Evolutionary conservation across 1,284 basidiomycete genomes (phyloP), one percentile per base, ranked within the genome.

Genomic region (Fistulina hepatica): DNA sequence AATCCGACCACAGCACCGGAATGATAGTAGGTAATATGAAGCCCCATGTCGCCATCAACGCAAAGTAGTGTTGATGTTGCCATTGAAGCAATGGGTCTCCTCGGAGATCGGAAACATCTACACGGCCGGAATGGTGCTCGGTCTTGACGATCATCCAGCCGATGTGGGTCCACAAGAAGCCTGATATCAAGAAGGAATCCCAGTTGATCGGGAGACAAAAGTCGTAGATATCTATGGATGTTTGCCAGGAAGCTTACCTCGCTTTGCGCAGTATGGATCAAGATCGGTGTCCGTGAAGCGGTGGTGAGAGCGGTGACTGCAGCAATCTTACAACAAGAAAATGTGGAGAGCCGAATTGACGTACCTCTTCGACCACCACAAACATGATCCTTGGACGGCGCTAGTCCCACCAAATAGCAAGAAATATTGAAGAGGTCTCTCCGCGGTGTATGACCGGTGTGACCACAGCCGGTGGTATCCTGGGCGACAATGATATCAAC

Each of bases 291-390:
- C 85, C 52, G 84, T 88, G 64, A 89, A 86, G 40, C 82, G 73
- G 58, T 86, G 83, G 58, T 88, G 82, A n/a, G 84, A 81, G 45
- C 84, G 78, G 62, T 89, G 83, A 40, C 82, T 82, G 34, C 83
- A 71, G 9, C 11, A n/a, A n/a, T n/a, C n/a, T n/a, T n/a, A n/a
- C n/a, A n/a, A n/a, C n/a, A n/a, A n/a, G n/a, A n/a, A n/a, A n/a
- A n/a, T n/a, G n/a, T n/a, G n/a, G n/a, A n/a, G n/a, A n/a, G n/a
- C n/a, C n/a, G n/a, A n/a, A n/a, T n/a, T n/a, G n/a, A n/a, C n/a
- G n/a, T n/a, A n/a, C n/a, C n/a, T n/a, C n/a, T n/a, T n/a, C n/a
- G 84, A 76, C 90, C 90, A 94, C 89, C 89, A 94, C 52, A 76
- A 78, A 59, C 85, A 85, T 9, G 86, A 89, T 1, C 90, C 90